phyloP scores from a whole-genome alignment of 805 yeast genomes.

The Candida silvicultrix region DNA sequence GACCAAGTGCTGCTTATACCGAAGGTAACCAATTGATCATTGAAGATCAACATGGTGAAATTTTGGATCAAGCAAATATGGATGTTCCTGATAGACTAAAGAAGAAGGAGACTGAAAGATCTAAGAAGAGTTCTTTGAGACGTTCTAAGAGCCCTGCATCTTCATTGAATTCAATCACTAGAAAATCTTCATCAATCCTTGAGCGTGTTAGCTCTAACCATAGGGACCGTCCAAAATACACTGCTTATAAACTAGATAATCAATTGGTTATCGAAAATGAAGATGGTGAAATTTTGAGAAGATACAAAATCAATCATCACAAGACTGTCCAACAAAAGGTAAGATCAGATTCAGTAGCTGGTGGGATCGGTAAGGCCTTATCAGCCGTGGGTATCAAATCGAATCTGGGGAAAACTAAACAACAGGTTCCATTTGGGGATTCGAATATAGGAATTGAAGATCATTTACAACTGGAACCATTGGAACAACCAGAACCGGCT shows the following conservation, averaged over 20 bases:
- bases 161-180: slow-evolving; percentile 10
- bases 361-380: slow-evolving; percentile 35
- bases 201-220: slow-evolving; percentile 5
- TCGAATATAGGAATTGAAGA: neutral
- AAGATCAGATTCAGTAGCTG: slow-evolving; percentile 32
- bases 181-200: slow-evolving; percentile 8
- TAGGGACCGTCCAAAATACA: slow-evolving; percentile 25
- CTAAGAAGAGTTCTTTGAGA: slow-evolving; percentile 4
- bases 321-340: slow-evolving; percentile 7
- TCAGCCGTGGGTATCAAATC: slow-evolving; percentile 47
- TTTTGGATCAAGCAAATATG: slow-evolving; percentile 49
- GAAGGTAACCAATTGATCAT: slow-evolving; percentile 69
- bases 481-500: neutral
- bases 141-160: slow-evolving; percentile 13
- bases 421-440: neutral
- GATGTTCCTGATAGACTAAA: slow-evolving; percentile 20
- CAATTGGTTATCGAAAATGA: slow-evolving; percentile 78
- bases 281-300: slow-evolving; percentile 85
- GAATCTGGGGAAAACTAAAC: neutral
- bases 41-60: slow-evolving; percentile 83
- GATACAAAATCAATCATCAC: slow-evolving; percentile 70
- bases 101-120: neutral
- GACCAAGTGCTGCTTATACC: slow-evolving; percentile 42
- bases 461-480: slow-evolving; percentile 6
- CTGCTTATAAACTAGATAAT: slow-evolving; percentile 77